A percentile compares a stretch with the other conserved stretches of the same genome.
Evolutionary conservation across 768 basidiomycete species (phyloP).

Genomic region (Podaxis sp.): DNA sequence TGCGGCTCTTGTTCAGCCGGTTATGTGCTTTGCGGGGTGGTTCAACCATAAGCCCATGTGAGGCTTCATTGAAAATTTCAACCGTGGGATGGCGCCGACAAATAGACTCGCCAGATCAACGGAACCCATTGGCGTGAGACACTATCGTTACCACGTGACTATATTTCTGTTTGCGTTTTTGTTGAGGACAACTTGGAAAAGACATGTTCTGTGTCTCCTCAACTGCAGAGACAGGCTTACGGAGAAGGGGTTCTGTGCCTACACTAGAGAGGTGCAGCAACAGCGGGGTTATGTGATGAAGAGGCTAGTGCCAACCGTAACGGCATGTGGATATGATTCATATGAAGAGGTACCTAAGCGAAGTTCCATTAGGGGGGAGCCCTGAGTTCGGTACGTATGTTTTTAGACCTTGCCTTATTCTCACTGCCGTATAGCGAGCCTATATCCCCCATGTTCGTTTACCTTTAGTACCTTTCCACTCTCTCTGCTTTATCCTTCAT

Average conservation of each 20-base stretch:
- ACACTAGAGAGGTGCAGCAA: not conserved
- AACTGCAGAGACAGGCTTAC: not conserved
- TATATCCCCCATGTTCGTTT: not conserved
- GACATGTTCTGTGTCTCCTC: not conserved
- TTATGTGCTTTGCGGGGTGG: not conserved
- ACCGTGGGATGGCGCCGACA: constrained; percentile 8
- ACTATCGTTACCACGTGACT: not conserved
- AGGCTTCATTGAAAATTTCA: constrained; percentile 14
- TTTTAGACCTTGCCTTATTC: constrained; percentile 18
- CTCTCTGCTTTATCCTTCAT: constrained; percentile 16
- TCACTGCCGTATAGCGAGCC: not conserved
- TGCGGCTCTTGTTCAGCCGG: not conserved
- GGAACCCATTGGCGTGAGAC: not conserved
- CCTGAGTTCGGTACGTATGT: constrained; percentile 22
- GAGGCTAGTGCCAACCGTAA: not conserved
- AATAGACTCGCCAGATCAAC: not conserved
- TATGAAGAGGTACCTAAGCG: constrained; percentile 13
- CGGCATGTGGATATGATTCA: constrained; percentile 10
- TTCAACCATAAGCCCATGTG: not conserved
- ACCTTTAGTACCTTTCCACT: constrained; percentile 17
- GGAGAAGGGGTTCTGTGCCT: not conserved
- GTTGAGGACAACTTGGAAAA: not conserved
- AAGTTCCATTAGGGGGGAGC: constrained; percentile 1
- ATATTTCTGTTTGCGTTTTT: not conserved
- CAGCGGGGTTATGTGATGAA: not conserved